Percentiles rank a stretch among this genome's conserved stretches.
phyloP scores from a whole-genome alignment of 2,329 filamentous ascomycete species.

The Thielaviopsis musarum region DNA sequence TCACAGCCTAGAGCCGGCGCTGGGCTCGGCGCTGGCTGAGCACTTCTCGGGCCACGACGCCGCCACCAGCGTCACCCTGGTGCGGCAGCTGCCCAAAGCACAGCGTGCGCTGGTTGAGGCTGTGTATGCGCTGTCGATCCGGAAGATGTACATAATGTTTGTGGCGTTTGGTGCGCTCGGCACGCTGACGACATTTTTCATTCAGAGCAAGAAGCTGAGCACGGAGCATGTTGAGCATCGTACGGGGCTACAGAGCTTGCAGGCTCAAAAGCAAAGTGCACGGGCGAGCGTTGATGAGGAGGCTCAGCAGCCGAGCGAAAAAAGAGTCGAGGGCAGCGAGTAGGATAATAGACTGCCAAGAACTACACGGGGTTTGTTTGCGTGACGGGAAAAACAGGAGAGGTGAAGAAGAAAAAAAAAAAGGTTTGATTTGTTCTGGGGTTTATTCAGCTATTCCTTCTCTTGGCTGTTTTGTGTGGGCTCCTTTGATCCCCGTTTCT shows the following conservation, averaged over 20 bases:
- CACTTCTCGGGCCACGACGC: constrained; percentile 42
- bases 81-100: constrained; percentile 31
- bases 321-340: neutral
- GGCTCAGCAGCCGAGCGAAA: neutral
- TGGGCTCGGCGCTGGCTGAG: constrained; percentile 33
- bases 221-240: constrained; percentile 40
- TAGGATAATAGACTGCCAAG: neutral
- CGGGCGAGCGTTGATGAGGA: neutral
- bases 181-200: constrained; percentile 28
- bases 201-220: constrained; percentile 33
- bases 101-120: constrained; percentile 26
- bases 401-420: too few species aligned
- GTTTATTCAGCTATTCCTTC: neutral
- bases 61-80: constrained; percentile 40
- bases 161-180: constrained; percentile 31
- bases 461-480: neutral
- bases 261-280: neutral
- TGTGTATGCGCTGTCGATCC: constrained; percentile 33
- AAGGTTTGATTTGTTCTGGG: neutral
- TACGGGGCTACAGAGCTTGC: constrained; percentile 33
- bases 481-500: neutral
- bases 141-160: constrained; percentile 42
- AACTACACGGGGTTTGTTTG: neutral
- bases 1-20: constrained; percentile 27
- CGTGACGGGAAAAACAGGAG: too few species aligned